These are phyloP conservation scores for Podaxis carcinomalis DNA, from an alignment of 768 basidiomycete genomes.

Conservation along the genomic window DNA sequence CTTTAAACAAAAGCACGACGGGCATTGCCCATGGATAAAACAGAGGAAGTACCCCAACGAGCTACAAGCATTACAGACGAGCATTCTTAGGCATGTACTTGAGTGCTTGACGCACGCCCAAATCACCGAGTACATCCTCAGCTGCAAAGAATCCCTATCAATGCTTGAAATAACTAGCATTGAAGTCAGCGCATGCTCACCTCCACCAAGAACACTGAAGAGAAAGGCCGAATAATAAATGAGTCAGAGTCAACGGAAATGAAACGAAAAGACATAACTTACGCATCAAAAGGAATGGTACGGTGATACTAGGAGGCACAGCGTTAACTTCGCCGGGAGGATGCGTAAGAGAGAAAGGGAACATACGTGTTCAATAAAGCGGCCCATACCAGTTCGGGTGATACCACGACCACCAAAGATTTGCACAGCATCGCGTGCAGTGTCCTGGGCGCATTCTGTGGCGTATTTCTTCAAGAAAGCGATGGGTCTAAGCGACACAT, in stretches of 20 bases:
- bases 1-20: neutral
- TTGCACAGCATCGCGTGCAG: conserved; percentile 72
- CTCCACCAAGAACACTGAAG: conserved; percentile 7
- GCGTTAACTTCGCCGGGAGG: neutral
- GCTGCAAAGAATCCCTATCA: conserved; percentile 20
- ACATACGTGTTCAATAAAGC: conserved; percentile 13
- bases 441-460: conserved; percentile 73
- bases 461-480: conserved; percentile 76
- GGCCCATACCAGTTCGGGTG: conserved; percentile 55
- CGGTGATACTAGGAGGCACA: conserved; percentile 36
- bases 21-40: too few relatives aligned
- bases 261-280: conserved; percentile 21
- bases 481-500: conserved; percentile 47
- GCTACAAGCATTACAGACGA: conserved; percentile 1
- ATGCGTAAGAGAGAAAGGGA: neutral
- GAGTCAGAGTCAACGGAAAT: neutral
- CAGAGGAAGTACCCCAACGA: too few relatives aligned
- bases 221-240: conserved; percentile 7
- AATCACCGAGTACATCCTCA: conserved; percentile 68
- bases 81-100: conserved; percentile 59
- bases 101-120: conserved; percentile 73
- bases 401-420: conserved; percentile 86
- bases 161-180: neutral
- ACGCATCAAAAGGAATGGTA: conserved; percentile 49
- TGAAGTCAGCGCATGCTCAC: neutral